phyloP scores from a whole-genome alignment of 148 eudicot species.

The Rhododendron ferrugineum region DNA sequence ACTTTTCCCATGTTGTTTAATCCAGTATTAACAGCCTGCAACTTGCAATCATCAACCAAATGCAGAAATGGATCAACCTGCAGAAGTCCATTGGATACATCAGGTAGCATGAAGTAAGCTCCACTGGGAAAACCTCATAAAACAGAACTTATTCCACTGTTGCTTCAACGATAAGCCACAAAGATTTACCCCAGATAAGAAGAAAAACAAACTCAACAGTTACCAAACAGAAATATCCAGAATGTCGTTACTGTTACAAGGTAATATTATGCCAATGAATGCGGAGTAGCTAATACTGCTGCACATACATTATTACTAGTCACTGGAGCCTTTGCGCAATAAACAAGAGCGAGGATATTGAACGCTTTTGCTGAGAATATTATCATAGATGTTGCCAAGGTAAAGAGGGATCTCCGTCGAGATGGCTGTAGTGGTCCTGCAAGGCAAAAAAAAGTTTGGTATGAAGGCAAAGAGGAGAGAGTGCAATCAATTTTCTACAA shows the following conservation, averaged over 20 bases:
- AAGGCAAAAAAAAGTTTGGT: slow-evolving; percentile 1
- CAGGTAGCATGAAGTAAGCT: slow-evolving; percentile 1
- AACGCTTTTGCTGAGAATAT: slow-evolving; percentile 58
- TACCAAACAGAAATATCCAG: not conserved
- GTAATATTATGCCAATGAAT: not conserved
- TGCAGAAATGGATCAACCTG: slow-evolving; percentile 59
- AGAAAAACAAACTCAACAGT: not conserved
- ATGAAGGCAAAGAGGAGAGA: not conserved
- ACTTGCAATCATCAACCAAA: slow-evolving; percentile 57
- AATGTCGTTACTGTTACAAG: not conserved
- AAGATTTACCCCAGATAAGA: not conserved
- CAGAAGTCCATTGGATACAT: slow-evolving; percentile 12
- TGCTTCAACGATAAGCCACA: not conserved
- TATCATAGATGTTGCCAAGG: slow-evolving; percentile 51
- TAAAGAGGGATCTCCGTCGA: slow-evolving; percentile 51
- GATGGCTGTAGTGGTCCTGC: slow-evolving; percentile 52
- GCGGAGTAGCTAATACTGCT: not conserved
- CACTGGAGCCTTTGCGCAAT: slow-evolving; percentile 43
- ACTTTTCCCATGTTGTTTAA: slow-evolving; percentile 23
- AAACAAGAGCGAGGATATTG: slow-evolving; percentile 39
- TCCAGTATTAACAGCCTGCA: slow-evolving; percentile 43
- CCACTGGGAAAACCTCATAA: not conserved
- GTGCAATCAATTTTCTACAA: not conserved
- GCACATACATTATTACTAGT: slow-evolving; percentile 34
- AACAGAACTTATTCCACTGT: not conserved